Conservation (phyloP, 352 stramenopile genomes). For the Globisporangium lucens region DNA sequence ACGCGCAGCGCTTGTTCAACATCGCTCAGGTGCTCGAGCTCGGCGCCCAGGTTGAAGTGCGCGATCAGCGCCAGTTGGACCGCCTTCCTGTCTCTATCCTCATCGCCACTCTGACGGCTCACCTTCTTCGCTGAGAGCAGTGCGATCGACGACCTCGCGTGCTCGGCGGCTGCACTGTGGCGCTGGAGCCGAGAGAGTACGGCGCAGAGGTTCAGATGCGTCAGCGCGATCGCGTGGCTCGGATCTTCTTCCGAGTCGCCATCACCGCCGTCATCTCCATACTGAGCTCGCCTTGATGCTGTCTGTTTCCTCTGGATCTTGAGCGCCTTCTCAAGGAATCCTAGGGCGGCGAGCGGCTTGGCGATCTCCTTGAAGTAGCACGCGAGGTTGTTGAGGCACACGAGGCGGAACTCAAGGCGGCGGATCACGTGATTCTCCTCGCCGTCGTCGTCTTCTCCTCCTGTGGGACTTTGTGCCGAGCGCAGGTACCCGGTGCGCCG, state of each 20-base stretch:
- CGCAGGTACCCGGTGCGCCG: conserved; percentile 38
- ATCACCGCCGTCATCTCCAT: neutral
- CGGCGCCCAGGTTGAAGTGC: conserved; percentile 58
- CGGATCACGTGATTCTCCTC: conserved; percentile 19
- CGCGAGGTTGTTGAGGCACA: conserved; percentile 68
- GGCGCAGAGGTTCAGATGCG: conserved; percentile 57
- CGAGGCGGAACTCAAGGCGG: conserved; percentile 36
- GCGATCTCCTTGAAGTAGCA: conserved; percentile 47
- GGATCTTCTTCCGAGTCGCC: neutral
- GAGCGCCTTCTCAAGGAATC: conserved; percentile 43
- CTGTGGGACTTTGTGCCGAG: conserved; percentile 11
- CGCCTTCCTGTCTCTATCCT: neutral
- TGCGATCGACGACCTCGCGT: conserved; percentile 39
- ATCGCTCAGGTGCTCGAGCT: conserved; percentile 52
- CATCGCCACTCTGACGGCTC: too few species aligned
- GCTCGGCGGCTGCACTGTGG: conserved; percentile 40
- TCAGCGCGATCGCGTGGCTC: conserved; percentile 35
- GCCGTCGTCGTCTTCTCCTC: neutral
- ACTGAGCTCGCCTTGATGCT: neutral
- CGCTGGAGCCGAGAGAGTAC: conserved; percentile 55
- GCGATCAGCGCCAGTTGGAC: conserved; percentile 41
- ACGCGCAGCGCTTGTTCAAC: conserved; percentile 16
- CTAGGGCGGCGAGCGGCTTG: conserved; percentile 40
- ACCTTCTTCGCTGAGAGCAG: conserved; percentile 18
- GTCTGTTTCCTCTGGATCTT: conserved; percentile 40